phyloP scores from a whole-genome alignment of 208 protist species.

The Crithidia thermophila region DNA sequence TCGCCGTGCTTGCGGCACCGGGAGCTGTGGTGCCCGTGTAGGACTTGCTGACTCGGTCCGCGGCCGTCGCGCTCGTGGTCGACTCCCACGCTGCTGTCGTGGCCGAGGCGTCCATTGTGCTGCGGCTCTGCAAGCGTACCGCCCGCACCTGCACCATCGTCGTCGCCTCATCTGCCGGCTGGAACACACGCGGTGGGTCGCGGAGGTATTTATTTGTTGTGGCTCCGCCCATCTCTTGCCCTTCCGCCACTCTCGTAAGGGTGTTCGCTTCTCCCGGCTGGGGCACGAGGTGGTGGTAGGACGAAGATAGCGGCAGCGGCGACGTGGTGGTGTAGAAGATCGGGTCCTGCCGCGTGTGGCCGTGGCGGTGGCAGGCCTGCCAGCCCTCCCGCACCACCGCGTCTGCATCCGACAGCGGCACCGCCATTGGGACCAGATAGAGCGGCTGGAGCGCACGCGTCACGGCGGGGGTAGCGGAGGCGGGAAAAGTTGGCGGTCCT shows the following conservation, averaged over 20 bases:
- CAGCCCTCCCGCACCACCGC: slow-evolving; percentile 23
- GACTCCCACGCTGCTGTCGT: neutral
- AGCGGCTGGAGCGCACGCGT: slow-evolving; percentile 37
- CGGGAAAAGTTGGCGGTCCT: no score
- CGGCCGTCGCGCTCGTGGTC: no score
- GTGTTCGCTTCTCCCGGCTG: neutral
- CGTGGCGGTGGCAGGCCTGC: slow-evolving; percentile 35
- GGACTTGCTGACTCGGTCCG: neutral
- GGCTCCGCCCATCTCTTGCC: neutral
- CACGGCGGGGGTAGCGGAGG: no score
- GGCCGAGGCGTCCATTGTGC: neutral
- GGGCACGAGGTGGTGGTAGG: slow-evolving; percentile 29
- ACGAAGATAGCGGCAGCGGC: slow-evolving; percentile 21
- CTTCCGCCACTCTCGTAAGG: neutral
- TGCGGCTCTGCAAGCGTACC: slow-evolving; percentile 18
- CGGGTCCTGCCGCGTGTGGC: slow-evolving; percentile 26
- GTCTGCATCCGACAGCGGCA: slow-evolving; percentile 30
- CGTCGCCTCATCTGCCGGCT: slow-evolving; percentile 40
- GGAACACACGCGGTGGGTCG: slow-evolving; percentile 34
- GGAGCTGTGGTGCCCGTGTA: neutral
- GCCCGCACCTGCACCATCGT: slow-evolving; percentile 50
- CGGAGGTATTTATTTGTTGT: slow-evolving; percentile 27
- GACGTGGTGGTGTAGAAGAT: slow-evolving; percentile 24
- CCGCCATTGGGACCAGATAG: slow-evolving; percentile 48
- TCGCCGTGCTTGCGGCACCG: neutral